phyloP scores from a whole-genome alignment of 2,329 filamentous ascomycete genomes.

The Aquanectria penicillioides region DNA sequence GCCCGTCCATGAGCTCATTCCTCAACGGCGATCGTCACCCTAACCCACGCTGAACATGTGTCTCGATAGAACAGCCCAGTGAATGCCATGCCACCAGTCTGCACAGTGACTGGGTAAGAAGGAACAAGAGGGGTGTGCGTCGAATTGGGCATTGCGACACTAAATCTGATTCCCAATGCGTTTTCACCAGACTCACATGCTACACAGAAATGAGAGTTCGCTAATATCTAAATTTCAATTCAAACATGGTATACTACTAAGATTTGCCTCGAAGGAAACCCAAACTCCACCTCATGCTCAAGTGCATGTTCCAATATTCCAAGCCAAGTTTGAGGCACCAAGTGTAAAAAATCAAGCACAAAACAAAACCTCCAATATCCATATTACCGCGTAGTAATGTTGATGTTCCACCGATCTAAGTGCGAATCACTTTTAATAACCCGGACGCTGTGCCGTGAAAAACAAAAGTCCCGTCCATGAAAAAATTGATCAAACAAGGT shows the following conservation, averaged over 20 bases:
- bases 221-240: constrained; percentile 20
- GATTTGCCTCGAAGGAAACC: constrained; percentile 14
- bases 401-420: constrained; percentile 39
- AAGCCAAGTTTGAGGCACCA: constrained; percentile 33
- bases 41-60: constrained; percentile 21
- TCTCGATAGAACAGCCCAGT: constrained; percentile 23
- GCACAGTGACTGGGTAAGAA: not conserved
- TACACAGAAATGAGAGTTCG: not conserved
- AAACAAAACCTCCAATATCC: constrained; percentile 32
- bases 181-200: not conserved
- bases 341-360: constrained; percentile 23
- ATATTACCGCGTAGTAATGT: constrained; percentile 43
- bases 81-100: not conserved
- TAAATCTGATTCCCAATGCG: not conserved
- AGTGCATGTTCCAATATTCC: constrained; percentile 26
- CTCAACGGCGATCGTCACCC: constrained; percentile 25
- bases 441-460: constrained; percentile 33
- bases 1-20: constrained; percentile 39
- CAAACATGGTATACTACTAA: constrained; percentile 23
- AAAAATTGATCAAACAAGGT: constrained; percentile 23
- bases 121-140: constrained; percentile 16
- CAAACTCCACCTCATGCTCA: constrained; percentile 22
- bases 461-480: constrained; percentile 31
- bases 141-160: not conserved
- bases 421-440: constrained; percentile 43